Evolutionary conservation across 352 stramenopile species (phyloP).

Genomic region (Phytophthora ohioensis): DNA sequence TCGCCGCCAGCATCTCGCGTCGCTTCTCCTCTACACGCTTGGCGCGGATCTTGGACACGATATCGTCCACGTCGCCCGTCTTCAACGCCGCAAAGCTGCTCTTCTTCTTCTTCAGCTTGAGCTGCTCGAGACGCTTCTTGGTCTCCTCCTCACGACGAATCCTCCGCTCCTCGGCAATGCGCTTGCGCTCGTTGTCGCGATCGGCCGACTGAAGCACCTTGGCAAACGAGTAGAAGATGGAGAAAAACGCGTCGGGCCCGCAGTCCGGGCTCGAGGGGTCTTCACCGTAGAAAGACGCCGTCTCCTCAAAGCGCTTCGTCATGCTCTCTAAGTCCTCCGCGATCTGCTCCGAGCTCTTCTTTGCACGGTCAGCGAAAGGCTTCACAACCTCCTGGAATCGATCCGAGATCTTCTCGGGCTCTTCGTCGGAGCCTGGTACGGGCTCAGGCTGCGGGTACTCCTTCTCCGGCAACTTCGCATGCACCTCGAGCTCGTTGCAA

Average conservation of each 20-base stretch:
- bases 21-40: conserved; percentile 85
- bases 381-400: conserved; percentile 81
- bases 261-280: conserved; percentile 74
- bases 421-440: conserved; percentile 30
- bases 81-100: conserved; percentile 78
- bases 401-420: conserved; percentile 58
- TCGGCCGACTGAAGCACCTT: conserved; percentile 84
- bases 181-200: conserved; percentile 87
- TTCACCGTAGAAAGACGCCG: conserved; percentile 78
- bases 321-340: conserved; percentile 63
- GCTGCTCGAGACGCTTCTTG: conserved; percentile 80
- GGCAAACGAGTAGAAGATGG: conserved; percentile 87
- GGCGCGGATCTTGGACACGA: conserved; percentile 83
- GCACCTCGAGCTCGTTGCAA: conserved; percentile 72
- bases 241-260: conserved; percentile 84
- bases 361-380: conserved; percentile 76
- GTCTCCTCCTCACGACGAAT: conserved; percentile 82
- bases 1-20: conserved; percentile 59
- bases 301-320: conserved; percentile 75
- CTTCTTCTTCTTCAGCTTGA: conserved; percentile 84
- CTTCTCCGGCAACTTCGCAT: conserved; percentile 63
- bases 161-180: conserved; percentile 80
- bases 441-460: conserved; percentile 45
- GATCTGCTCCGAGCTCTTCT: conserved; percentile 68
- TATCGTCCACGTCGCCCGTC: conserved; percentile 83